Conservation (phyloP, 768 basidiomycete species). For the Rhodocollybia butyracea region DNA sequence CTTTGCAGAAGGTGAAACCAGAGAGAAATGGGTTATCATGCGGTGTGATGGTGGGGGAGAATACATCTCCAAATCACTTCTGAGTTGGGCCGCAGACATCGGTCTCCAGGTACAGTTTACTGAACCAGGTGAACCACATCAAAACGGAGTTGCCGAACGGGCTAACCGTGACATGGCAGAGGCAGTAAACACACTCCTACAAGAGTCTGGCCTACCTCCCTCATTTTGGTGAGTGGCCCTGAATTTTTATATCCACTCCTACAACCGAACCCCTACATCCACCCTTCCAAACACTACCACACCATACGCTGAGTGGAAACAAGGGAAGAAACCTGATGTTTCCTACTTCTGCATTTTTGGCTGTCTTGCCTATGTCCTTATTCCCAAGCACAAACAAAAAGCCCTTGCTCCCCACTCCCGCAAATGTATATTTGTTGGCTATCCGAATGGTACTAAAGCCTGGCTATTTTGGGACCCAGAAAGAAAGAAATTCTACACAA, state of each 20-base stretch:
- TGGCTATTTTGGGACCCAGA: constrained; percentile 22
- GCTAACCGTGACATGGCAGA: constrained; percentile 26
- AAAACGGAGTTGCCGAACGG: constrained; percentile 33
- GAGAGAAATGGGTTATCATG: too few relatives aligned
- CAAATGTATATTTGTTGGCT: constrained; percentile 23
- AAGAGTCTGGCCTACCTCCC: not conserved
- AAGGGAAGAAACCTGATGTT: constrained; percentile 19
- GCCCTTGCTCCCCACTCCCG: constrained; percentile 13
- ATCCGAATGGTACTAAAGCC: constrained; percentile 13
- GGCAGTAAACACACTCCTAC: constrained; percentile 19
- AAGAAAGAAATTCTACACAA: constrained; percentile 9
- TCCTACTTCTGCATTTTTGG: constrained; percentile 17
- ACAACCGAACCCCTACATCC: constrained; percentile 19
- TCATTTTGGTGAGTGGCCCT: constrained; percentile 7
- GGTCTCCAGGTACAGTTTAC: constrained; percentile 7
- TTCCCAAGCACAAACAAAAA: constrained; percentile 21
- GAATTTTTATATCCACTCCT: constrained; percentile 10
- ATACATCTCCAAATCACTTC: too few relatives aligned
- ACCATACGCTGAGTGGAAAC: constrained; percentile 22
- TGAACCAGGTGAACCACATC: constrained; percentile 20
- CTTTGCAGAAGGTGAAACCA: too few relatives aligned
- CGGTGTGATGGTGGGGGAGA: too few relatives aligned
- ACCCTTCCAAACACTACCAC: constrained; percentile 16
- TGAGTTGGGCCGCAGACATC: not conserved
- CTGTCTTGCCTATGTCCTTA: constrained; percentile 22